Base-by-base conservation (phyloP, 176 grass and related monocot genomes). In the Lolium multiflorum region DNA sequence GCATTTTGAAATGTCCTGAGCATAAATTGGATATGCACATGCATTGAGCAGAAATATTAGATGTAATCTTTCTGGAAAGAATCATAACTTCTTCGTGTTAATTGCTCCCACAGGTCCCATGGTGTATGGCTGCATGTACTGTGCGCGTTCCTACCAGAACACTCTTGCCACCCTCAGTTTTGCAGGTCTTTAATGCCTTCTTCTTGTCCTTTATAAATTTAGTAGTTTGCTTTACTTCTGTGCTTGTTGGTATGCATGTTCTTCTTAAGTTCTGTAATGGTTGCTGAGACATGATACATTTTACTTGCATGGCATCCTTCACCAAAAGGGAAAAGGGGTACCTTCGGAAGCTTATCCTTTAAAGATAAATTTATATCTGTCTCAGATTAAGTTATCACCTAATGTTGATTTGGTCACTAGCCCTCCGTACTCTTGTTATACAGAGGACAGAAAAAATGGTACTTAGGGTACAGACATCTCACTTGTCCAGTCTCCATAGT, bases 111-210 rank as follows among this genome's bases (percentile, higher is more conserved):
- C 82, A 98, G 93, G 93, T 85, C 96, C 96, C 26, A 98, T 96
- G 96, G 92, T 98, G 67, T 98, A 96, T 86, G 96, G 93, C 9
- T 98, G 93, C 72, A 89, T 96, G 88, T 98, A 96, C 50, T 98
- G 96, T 1, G 82, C 96, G 1, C 44, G 80, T 41, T 98, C 93
- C 49, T 98, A 96, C 86, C 89, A 86, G 20, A 70, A 87, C 69
- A 98, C 91, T 68, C 93, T 98, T 22, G 81, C 90, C 74, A 91
- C 91, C 4, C 92, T 98, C 44, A 92, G 92, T 74, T 96, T 96
- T 17, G 96, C 96, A 89, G 96, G 91, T 98, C 17, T 56, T 48
- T 61, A 28, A 7, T 63, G 15, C 35, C 66, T 17, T 35, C 11
- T 61, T 86, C 21, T 25, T 39, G 17, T 64, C 0, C 2, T 49